Percentiles rank a stretch among this genome's conserved stretches.
Conservation (phyloP, 257 asterid genomes). For the Scutellaria baicalensis region DNA sequence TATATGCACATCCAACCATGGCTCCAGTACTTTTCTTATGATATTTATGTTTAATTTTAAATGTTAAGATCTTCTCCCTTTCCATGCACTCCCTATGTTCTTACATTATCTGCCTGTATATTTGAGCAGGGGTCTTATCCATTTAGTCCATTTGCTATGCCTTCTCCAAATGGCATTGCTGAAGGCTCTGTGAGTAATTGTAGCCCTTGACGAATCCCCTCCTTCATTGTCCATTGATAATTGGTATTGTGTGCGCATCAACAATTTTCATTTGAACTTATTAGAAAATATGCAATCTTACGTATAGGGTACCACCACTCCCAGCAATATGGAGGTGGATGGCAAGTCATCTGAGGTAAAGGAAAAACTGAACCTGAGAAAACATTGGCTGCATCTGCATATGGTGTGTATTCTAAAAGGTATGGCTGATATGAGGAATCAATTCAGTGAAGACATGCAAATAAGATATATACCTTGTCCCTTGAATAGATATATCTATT, state of each 20-base stretch:
- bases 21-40: constrained; percentile 51
- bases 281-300: background rate
- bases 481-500: too few species aligned
- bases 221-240: background rate
- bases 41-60: background rate
- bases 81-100: background rate
- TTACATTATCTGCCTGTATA: background rate
- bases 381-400: constrained; percentile 49
- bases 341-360: constrained; percentile 65
- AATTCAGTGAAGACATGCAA: background rate
- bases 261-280: constrained; percentile 3
- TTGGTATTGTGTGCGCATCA: constrained; percentile 1
- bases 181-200: constrained; percentile 64
- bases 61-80: background rate
- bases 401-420: constrained; percentile 72
- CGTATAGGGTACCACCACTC: constrained; percentile 46
- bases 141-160: constrained; percentile 74
- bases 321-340: constrained; percentile 56
- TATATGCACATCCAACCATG: constrained; percentile 81
- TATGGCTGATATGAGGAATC: constrained; percentile 10
- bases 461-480: background rate
- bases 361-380: constrained; percentile 68
- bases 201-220: constrained; percentile 17
- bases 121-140: constrained; percentile 68
- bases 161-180: constrained; percentile 72